phyloP scores from a whole-genome alignment of 2,329 filamentous ascomycete species.

The Chaetomiaceae sp. region DNA sequence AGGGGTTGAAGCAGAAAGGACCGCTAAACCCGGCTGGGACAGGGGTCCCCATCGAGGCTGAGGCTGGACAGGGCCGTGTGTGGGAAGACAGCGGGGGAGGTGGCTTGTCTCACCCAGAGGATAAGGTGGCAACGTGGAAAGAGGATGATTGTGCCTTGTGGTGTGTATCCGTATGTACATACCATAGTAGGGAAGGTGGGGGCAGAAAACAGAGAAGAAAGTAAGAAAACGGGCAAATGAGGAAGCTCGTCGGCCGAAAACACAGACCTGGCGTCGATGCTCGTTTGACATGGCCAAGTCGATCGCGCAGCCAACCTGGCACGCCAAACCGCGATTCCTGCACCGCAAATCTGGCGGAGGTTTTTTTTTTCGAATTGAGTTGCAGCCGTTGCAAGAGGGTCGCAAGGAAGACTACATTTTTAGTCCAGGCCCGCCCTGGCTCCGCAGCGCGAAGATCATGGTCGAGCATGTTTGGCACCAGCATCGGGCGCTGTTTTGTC shows the following conservation, averaged over 20 bases:
- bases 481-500: constrained; percentile 29
- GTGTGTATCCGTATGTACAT: too few relatives aligned
- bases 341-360: constrained; percentile 30
- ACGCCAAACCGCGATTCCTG: constrained; percentile 25
- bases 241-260: constrained; percentile 6
- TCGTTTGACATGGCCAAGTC: constrained; percentile 22
- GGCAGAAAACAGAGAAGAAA: constrained; percentile 5
- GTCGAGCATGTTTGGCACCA: constrained; percentile 33
- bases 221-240: constrained; percentile 2
- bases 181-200: background rate
- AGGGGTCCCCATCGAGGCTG: constrained; percentile 20
- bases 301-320: constrained; percentile 24
- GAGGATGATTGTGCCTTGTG: too few relatives aligned
- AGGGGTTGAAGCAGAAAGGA: constrained; percentile 14
- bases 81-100: constrained; percentile 31
- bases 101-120: constrained; percentile 36
- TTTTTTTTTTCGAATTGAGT: constrained; percentile 22
- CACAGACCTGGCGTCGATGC: constrained; percentile 20
- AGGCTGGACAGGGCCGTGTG: constrained; percentile 20
- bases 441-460: constrained; percentile 31
- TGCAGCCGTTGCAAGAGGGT: constrained; percentile 13
- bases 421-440: constrained; percentile 28
- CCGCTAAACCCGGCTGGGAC: constrained; percentile 19
- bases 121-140: constrained; percentile 20
- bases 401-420: constrained; percentile 22